Evolutionary conservation across 495 filamentous ascomycete genomes (phyloP).

Genomic region (Trichoderma gamsii): DNA sequence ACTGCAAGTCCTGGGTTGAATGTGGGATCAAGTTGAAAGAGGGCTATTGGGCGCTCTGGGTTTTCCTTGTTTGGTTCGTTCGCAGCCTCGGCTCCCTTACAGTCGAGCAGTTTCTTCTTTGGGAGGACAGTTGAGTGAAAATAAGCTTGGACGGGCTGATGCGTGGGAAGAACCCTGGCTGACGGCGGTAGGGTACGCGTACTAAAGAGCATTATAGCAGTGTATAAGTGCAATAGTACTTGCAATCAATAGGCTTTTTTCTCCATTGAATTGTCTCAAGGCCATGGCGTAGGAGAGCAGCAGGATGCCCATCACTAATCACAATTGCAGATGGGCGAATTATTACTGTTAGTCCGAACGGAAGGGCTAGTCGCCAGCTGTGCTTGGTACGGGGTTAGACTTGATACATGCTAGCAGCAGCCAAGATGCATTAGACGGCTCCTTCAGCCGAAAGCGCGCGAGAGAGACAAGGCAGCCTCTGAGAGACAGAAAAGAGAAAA

Average conservation of each 20-base stretch:
- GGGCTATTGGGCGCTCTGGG: too few relatives aligned
- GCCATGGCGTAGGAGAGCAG: too few relatives aligned
- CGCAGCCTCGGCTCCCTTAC: not conserved
- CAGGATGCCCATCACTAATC: not conserved
- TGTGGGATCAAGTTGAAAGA: too few relatives aligned
- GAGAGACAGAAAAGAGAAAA: too few relatives aligned
- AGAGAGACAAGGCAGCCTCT: not conserved
- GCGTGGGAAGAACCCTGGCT: not conserved
- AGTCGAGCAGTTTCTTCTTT: not conserved
- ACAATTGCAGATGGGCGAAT: not conserved
- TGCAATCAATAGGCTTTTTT: not conserved
- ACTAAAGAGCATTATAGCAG: not conserved
- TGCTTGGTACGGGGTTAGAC: not conserved
- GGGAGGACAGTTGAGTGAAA: not conserved
- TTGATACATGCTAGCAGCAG: not conserved
- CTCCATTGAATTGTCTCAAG: not conserved
- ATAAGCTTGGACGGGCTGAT: conserved; percentile 8
- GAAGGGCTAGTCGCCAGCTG: not conserved
- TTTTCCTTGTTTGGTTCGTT: too few relatives aligned
- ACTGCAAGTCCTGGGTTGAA: too few relatives aligned
- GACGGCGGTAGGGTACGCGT: not conserved
- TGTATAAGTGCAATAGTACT: not conserved
- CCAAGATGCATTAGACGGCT: not conserved
- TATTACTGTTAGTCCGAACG: not conserved
- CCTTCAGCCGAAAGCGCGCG: not conserved